Evolutionary conservation across 441 rosid genomes (phyloP).

Genomic region (Erysimum pusillum): DNA sequence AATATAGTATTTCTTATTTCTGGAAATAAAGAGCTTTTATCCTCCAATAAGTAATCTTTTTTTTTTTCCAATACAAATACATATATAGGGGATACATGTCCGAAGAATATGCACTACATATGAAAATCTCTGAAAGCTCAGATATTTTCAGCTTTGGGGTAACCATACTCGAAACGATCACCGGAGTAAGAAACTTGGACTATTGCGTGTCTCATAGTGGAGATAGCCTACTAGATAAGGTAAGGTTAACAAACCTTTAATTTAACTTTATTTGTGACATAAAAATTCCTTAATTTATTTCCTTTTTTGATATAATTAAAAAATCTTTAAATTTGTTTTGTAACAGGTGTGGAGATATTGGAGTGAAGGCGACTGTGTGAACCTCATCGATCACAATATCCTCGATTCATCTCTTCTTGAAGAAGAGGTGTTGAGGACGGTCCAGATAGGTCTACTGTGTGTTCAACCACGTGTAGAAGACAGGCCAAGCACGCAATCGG

Average conservation of each 20-base stretch:
- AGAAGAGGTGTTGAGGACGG: not conserved
- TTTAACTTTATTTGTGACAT: too few species aligned
- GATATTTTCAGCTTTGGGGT: not conserved
- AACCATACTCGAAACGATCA: not conserved
- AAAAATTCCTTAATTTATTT: too few species aligned
- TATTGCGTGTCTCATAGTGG: not conserved
- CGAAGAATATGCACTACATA: not conserved
- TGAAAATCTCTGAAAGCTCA: not conserved
- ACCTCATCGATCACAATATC: not conserved
- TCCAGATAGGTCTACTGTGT: not conserved
- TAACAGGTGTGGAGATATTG: not conserved
- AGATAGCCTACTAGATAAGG: not conserved
- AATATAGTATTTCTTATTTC: too few species aligned
- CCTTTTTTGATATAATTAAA: too few species aligned
- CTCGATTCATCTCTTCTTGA: not conserved
- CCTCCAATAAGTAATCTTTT: too few species aligned
- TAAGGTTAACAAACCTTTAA: not conserved
- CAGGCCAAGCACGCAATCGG: not conserved
- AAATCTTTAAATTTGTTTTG: too few species aligned
- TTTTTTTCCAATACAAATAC: too few species aligned
- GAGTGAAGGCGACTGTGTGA: not conserved
- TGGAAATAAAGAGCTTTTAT: too few species aligned
- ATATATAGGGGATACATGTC: not conserved
- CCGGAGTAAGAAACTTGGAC: not conserved
- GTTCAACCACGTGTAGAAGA: slow-evolving; percentile 1